Evolutionary conservation across 2,329 filamentous ascomycete species (phyloP), one percentile per base, ranked within the genome.

Genomic region (Paracorniculantispora psalliotae): DNA sequence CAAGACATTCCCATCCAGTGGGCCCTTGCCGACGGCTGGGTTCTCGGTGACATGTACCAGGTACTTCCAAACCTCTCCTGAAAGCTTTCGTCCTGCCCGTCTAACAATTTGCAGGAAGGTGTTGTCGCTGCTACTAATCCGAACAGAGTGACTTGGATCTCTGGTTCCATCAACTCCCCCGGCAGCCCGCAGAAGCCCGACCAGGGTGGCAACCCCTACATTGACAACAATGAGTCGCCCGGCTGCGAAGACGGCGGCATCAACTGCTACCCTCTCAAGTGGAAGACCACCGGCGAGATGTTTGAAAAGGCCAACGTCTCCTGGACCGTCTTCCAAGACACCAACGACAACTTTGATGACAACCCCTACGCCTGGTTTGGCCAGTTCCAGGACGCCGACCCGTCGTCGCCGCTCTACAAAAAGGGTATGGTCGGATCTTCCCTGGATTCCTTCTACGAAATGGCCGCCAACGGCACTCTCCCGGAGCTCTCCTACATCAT

Each of bases 41-140:
- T 80, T 0, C 65, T 81, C 19, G 80, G 74, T 2, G 82, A 84
- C 64, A 84, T 83, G 80, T 83, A 84, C 61, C 80, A 72, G 39
- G 56, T 59, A 43, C 25, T 25, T 46, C 33, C 13, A 6, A 51
- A 21, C 2, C 13, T 2, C 71, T 76, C 0, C 77, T 75, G 0
- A 75, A 73, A 56, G 73, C 77, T 0, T 78, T 77, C 57, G 3
- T 13, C 33, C 17, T 15, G 12, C 33, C 12, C n/a, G n/a, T n/a
- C 35, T 43, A 5, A 37, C 12, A 37, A 66, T 69, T 13, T 57
- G 74, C n/a, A 59, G 73, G 79, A 83, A 67, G 71, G 73, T 2
- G 75, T 81, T 56, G 76, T 83, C 33, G 79, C 79, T 0, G 74
- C 79, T 0, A 83, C 81, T 0, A 79, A 77, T 56, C 79, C 81